phyloP scores from a whole-genome alignment of 2,329 filamentous ascomycete species.

The Cercospora beticola region DNA sequence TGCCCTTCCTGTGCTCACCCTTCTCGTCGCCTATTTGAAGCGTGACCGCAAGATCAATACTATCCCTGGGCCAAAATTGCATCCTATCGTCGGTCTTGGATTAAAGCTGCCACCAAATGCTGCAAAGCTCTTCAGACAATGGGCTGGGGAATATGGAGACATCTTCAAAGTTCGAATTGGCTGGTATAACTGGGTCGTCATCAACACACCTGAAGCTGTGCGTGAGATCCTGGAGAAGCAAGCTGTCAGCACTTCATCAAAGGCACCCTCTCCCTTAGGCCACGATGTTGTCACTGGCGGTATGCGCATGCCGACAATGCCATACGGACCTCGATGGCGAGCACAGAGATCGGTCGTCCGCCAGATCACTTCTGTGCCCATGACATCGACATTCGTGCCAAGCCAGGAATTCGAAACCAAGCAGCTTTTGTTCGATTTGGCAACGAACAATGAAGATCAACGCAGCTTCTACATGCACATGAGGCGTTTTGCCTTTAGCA shows the following conservation, averaged over 20 bases:
- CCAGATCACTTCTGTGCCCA: neutral
- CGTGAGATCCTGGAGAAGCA: constrained; percentile 6
- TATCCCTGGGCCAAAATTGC: neutral
- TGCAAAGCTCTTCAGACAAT: neutral
- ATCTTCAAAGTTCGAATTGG: neutral
- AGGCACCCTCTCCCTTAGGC: neutral
- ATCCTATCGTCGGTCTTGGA: neutral
- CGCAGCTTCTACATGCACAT: neutral
- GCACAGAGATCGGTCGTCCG: neutral
- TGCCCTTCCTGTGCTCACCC: neutral
- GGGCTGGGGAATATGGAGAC: neutral
- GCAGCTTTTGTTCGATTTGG: neutral
- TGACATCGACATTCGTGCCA: neutral
- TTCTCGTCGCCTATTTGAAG: neutral
- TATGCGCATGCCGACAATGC: neutral
- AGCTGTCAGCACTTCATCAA: neutral
- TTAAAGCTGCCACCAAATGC: neutral
- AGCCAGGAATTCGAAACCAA: neutral
- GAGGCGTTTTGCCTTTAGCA: neutral
- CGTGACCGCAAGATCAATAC: neutral
- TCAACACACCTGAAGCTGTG: constrained; percentile 3
- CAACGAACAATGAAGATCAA: neutral
- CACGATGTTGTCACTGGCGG: neutral
- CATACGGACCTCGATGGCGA: neutral
- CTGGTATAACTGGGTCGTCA: constrained; percentile 2